Evolutionary conservation across 345 rosid genomes (phyloP).

Genomic region (Heritiera fomes): DNA sequence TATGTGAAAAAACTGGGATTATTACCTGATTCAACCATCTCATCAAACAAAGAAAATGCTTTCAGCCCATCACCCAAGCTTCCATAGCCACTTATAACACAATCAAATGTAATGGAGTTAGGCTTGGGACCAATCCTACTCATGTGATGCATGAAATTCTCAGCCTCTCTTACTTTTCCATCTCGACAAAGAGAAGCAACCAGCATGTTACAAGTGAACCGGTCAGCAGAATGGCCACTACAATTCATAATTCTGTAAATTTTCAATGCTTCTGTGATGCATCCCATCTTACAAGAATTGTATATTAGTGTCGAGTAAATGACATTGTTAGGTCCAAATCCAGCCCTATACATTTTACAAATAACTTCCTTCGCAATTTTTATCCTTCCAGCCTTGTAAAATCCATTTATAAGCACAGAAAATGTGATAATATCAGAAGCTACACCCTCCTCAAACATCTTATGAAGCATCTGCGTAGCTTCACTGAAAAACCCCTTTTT

Average conservation of each 20-base stretch:
- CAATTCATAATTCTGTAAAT: slow-evolving; percentile 57
- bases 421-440: slow-evolving; percentile 72
- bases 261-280: slow-evolving; percentile 57
- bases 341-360: slow-evolving; percentile 66
- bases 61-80: slow-evolving; percentile 54
- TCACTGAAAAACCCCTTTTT: slow-evolving; percentile 58
- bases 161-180: slow-evolving; percentile 68
- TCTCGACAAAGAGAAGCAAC: slow-evolving; percentile 64
- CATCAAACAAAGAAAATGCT: slow-evolving; percentile 70
- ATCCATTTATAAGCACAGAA: slow-evolving; percentile 82
- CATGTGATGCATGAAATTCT: slow-evolving; percentile 64
- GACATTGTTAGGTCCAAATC: slow-evolving; percentile 57
- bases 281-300: slow-evolving; percentile 56
- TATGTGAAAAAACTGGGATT: slow-evolving; percentile 68
- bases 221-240: slow-evolving; percentile 45
- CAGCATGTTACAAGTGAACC: slow-evolving; percentile 55
- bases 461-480: slow-evolving; percentile 52
- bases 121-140: slow-evolving; percentile 44
- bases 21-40: slow-evolving; percentile 68
- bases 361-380: slow-evolving; percentile 54
- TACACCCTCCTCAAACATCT: slow-evolving; percentile 62
- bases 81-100: slow-evolving; percentile 66
- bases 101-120: slow-evolving; percentile 59
- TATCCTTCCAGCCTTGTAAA: slow-evolving; percentile 51
- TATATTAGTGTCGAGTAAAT: slow-evolving; percentile 61